These are phyloP conservation scores for Melastoma malabathricum DNA, from an alignment of 345 rosid genomes.

Conservation along the genomic window DNA sequence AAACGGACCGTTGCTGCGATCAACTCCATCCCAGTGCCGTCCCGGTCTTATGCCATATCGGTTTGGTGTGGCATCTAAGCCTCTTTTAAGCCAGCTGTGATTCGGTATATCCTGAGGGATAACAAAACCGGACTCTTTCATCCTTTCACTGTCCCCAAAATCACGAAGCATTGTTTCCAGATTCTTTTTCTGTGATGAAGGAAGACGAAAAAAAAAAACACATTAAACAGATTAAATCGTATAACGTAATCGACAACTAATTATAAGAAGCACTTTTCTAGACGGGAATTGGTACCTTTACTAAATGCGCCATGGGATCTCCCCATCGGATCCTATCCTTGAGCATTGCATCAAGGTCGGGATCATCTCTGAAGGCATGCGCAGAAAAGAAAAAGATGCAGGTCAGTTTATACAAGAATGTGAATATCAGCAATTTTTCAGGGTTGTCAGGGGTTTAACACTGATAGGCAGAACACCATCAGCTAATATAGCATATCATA, in stretches of 20 bases:
- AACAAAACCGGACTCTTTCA: slow-evolving; percentile 84
- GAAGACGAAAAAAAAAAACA: not conserved
- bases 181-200: slow-evolving; percentile 41
- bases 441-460: too few species aligned
- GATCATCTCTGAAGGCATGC: slow-evolving; percentile 63
- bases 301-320: slow-evolving; percentile 95
- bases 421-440: not conserved
- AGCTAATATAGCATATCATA: too few species aligned
- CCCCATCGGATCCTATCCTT: slow-evolving; percentile 77
- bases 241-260: not conserved
- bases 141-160: slow-evolving; percentile 74
- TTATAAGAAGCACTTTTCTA: not conserved
- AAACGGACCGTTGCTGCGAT: slow-evolving; percentile 70
- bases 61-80: slow-evolving; percentile 67
- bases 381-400: slow-evolving; percentile 7
- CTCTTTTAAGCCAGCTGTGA: slow-evolving; percentile 81
- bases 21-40: slow-evolving; percentile 98
- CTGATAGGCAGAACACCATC: too few species aligned
- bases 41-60: slow-evolving; percentile 86
- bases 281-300: slow-evolving; percentile 42
- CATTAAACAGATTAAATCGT: too few species aligned
- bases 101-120: slow-evolving; percentile 70
- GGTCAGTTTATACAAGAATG: not conserved
- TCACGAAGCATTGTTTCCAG: slow-evolving; percentile 33
- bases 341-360: slow-evolving; percentile 69